These are phyloP conservation scores for Arctostaphylos glauca DNA, from an alignment of 148 eudicot species.

Conservation along the genomic window DNA sequence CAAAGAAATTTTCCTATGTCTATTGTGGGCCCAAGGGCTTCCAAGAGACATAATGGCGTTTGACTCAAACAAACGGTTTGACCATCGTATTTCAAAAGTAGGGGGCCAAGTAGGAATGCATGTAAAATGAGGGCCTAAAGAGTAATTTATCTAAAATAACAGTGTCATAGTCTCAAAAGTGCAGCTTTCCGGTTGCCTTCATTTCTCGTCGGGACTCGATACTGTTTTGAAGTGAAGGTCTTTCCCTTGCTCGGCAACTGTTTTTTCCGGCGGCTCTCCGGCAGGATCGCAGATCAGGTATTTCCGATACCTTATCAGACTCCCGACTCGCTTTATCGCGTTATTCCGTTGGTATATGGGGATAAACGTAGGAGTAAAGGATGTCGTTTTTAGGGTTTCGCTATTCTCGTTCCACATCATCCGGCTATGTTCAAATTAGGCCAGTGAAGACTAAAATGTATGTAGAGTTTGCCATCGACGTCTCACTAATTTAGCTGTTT, in stretches of 20 bases:
- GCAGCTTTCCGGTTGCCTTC: not conserved
- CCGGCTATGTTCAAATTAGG: not conserved
- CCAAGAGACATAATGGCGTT: too few species aligned
- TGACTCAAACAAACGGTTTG: not conserved
- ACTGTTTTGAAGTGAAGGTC: not conserved
- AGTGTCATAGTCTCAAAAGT: not conserved
- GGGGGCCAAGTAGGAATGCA: not conserved
- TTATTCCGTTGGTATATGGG: not conserved
- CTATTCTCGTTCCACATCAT: not conserved
- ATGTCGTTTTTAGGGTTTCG: constrained; percentile 6
- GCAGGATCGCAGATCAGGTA: constrained; percentile 16
- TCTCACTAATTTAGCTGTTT: not conserved
- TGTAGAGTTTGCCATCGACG: not conserved
- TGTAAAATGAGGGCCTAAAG: not conserved
- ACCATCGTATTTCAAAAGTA: not conserved
- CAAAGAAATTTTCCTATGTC: too few species aligned
- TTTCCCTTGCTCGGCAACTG: not conserved
- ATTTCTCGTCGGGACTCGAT: not conserved
- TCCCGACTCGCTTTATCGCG: not conserved
- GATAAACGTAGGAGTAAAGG: not conserved
- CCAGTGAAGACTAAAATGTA: not conserved
- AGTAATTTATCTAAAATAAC: not conserved
- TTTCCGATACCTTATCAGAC: not conserved
- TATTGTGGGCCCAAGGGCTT: too few species aligned
- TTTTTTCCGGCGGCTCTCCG: not conserved